Base-by-base conservation (phyloP, 2,329 filamentous ascomycete species). In the Claviceps digitariae region DNA sequence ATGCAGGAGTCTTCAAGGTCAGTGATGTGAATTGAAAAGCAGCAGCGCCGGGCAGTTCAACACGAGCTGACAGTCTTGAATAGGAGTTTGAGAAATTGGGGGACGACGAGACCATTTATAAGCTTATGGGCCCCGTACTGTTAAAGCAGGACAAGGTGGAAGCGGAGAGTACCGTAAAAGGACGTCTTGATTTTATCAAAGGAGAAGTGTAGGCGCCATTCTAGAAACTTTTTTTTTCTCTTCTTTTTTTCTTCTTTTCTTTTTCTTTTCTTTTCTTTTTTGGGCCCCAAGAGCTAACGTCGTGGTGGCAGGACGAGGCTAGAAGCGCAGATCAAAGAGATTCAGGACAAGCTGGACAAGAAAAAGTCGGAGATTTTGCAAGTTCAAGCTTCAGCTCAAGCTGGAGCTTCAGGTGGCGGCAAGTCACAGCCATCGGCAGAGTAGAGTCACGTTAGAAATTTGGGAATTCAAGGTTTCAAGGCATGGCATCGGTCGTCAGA, bases 141-240 rank as follows among this genome's bases (percentile, higher is more conserved):
- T 70, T 98, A 63, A 96, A 97, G 76, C 93, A 98, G 69, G 93
- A 97, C 54, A 90, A 87, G 68, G 73, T 81, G 1, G 93, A 98
- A 67, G 93, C 93, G 0, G 83, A 90, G 59, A 86, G 87, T 75
- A 90, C 90, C 0, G 93, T 98, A 20, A 89, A 94, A 61, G 88
- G 88, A 21, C 82, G 93, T 25, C 69, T 98, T 50, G 90, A 95
- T 59, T 97, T 91, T 64, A 98, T 98, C 59, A 79, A 84, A 59
- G 88, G 91, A 64, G 91, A 98, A 66, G 93, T 97, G 90, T 95
- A 67, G 68, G 83, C 66, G 31, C 47, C 31, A n/a, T 17, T 10
- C 20, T 7, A 8, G 31, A 12, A 17, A 27, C 20, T 13, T 12
- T 21, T 34, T 25, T 13, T 29, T 9, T 29, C 27, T 29, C 4